Conservation (phyloP, 208 protist species). For the Crithidia expoeki region DNA sequence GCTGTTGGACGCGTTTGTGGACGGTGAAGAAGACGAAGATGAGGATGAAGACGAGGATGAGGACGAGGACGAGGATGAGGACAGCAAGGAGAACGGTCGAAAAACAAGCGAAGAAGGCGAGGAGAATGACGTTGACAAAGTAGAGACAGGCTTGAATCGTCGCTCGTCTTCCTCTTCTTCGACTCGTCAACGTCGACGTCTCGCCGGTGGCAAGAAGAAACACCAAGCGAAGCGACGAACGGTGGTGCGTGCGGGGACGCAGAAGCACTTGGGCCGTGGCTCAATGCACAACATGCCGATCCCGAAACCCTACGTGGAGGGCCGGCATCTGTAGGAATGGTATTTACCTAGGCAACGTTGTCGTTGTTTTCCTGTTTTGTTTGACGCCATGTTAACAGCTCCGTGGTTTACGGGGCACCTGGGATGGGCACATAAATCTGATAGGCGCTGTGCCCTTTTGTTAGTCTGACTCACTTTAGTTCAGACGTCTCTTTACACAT, state of each 20-base stretch:
- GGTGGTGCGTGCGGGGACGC: conserved; percentile 41
- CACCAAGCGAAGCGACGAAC: conserved; percentile 1
- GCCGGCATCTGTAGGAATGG: conserved; percentile 52
- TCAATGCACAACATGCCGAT: conserved; percentile 83
- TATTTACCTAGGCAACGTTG: too few species aligned
- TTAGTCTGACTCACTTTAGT: too few species aligned
- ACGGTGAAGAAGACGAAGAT: conserved; percentile 43
- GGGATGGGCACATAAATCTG: too few species aligned
- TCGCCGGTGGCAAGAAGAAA: neutral
- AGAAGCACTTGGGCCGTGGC: conserved; percentile 68
- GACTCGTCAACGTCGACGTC: neutral
- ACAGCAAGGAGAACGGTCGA: neutral
- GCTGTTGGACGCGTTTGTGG: conserved; percentile 72
- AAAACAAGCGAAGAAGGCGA: neutral
- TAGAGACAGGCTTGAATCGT: neutral
- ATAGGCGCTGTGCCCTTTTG: too few species aligned
- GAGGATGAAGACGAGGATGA: conserved; percentile 25
- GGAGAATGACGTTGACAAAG: neutral
- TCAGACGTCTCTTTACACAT: too few species aligned
- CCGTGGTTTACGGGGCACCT: too few species aligned
- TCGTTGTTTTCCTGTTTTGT: neutral
- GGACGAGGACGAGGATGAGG: conserved; percentile 12
- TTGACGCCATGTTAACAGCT: too few species aligned
- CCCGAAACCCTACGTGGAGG: conserved; percentile 82
- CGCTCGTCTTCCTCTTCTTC: neutral